Percentiles rank a stretch among this genome's conserved stretches.
phyloP scores from a whole-genome alignment of 2,329 filamentous ascomycete species.

The Pseudogymnoascus sp. region DNA sequence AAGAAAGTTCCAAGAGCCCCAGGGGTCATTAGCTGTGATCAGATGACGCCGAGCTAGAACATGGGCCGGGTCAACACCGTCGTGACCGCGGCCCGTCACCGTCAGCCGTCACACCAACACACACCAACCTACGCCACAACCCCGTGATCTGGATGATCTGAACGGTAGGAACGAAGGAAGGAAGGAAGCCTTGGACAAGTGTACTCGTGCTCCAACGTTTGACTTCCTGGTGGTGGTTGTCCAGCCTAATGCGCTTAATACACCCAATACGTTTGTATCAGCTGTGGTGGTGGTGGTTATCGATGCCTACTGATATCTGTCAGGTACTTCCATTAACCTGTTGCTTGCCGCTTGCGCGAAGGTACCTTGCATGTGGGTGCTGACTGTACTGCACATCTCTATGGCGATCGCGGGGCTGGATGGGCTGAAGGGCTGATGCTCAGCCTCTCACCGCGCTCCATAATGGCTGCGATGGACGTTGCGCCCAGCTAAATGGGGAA shows the following conservation, averaged over 20 bases:
- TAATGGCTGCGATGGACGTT: background rate
- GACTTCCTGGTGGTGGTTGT: background rate
- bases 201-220: background rate
- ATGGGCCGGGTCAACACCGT: background rate
- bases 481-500: slow-evolving; percentile 2
- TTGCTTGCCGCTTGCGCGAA: background rate
- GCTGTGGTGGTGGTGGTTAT: background rate
- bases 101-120: background rate
- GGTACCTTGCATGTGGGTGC: background rate
- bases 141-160: background rate
- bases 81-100: background rate
- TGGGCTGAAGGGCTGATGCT: background rate
- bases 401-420: background rate
- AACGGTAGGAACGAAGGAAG: background rate
- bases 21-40: background rate
- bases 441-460: background rate
- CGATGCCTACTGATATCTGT: background rate
- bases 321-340: background rate
- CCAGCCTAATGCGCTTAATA: background rate
- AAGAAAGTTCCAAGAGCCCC: background rate
- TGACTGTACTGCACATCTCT: background rate
- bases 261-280: background rate
- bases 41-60: background rate
- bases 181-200: background rate
- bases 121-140: background rate